These are phyloP conservation scores for Beta lomatogona DNA, from an alignment of 179 eudicot genomes.

Conservation along the genomic window DNA sequence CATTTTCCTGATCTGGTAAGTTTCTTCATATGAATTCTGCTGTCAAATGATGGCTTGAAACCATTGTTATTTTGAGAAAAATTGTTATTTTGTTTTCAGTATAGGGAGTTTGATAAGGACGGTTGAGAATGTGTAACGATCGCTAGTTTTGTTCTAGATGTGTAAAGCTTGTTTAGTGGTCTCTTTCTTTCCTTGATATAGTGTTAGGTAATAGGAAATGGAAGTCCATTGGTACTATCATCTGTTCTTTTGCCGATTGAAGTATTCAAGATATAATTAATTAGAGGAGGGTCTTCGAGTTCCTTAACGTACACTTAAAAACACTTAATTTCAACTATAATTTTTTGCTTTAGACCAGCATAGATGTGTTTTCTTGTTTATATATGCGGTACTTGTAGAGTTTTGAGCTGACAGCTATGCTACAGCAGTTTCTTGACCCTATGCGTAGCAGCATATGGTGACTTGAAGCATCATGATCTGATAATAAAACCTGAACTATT, in stretches of 20 bases:
- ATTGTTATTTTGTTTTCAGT: background rate
- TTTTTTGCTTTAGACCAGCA: background rate
- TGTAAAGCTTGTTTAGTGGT: background rate
- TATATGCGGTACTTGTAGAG: background rate
- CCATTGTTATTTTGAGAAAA: background rate
- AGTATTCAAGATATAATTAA: background rate
- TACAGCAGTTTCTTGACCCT: background rate
- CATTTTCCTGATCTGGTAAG: slow-evolving; percentile 92
- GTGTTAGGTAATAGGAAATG: background rate
- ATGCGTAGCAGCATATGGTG: background rate
- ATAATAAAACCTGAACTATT: background rate
- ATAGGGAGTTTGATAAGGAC: background rate
- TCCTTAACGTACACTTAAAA: background rate
- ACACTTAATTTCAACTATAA: background rate
- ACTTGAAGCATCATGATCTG: background rate
- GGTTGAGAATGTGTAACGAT: background rate
- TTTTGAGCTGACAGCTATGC: background rate
- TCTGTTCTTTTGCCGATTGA: background rate
- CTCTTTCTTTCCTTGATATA: background rate
- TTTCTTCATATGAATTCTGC: slow-evolving; percentile 14
- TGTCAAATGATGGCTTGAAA: background rate
- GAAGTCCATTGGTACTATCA: background rate
- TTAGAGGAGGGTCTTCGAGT: background rate
- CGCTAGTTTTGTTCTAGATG: background rate
- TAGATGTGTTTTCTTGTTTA: background rate